These are phyloP conservation scores for Fusarium azukiicola DNA, from an alignment of 2,329 filamentous ascomycete genomes.

Conservation along the genomic window DNA sequence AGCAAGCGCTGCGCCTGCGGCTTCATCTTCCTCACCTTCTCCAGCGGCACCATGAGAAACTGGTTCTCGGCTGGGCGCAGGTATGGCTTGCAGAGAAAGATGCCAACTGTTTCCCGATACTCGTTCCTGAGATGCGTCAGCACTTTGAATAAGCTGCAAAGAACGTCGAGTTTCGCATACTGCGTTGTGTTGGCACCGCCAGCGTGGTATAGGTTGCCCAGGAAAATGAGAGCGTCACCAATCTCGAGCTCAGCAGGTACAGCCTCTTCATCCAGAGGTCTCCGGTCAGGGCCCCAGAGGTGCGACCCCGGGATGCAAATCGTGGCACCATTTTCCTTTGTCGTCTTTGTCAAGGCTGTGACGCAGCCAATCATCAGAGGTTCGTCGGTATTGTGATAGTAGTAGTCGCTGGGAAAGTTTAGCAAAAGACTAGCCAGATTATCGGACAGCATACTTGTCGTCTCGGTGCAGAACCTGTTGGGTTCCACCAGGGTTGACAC, in stretches of 20 bases:
- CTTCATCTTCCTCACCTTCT: slow-evolving; percentile 29
- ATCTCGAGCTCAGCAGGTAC: slow-evolving; percentile 64
- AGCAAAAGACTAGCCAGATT: background rate
- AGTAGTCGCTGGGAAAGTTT: slow-evolving; percentile 16
- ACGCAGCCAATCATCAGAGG: slow-evolving; percentile 43
- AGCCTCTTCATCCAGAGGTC: slow-evolving; percentile 62
- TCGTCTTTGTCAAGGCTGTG: slow-evolving; percentile 63
- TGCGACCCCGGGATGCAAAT: slow-evolving; percentile 66
- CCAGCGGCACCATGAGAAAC: slow-evolving; percentile 39
- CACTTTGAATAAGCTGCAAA: background rate
- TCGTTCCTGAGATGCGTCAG: background rate
- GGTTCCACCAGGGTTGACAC: slow-evolving; percentile 64
- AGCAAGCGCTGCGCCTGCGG: slow-evolving; percentile 37
- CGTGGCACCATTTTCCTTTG: slow-evolving; percentile 65
- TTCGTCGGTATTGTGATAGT: slow-evolving; percentile 25
- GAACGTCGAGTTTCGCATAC: slow-evolving; percentile 9
- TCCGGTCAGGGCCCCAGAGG: slow-evolving; percentile 63
- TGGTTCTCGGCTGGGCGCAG: slow-evolving; percentile 39
- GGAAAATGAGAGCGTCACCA: slow-evolving; percentile 64
- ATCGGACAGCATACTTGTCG: slow-evolving; percentile 25
- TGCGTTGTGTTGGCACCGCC: slow-evolving; percentile 62
- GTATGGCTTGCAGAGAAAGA: slow-evolving; percentile 40
- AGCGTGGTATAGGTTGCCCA: slow-evolving; percentile 65
- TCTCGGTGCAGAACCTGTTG: slow-evolving; percentile 63
- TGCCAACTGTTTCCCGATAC: slow-evolving; percentile 36